These are phyloP conservation scores for Neurospora intermedia DNA, from an alignment of 495 filamentous ascomycete genomes.

Conservation along the genomic window DNA sequence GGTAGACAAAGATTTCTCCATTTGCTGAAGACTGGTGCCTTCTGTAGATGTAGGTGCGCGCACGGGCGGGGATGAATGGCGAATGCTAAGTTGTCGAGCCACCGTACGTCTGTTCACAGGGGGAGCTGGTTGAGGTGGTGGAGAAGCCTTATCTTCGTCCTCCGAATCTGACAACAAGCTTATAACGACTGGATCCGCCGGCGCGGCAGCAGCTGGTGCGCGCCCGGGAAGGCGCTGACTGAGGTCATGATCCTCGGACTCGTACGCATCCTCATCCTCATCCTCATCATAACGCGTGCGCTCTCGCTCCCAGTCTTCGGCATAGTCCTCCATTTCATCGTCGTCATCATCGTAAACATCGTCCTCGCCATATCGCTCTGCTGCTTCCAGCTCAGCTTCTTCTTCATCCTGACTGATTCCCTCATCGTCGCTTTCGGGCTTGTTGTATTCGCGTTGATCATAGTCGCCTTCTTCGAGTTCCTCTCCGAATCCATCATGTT, in stretches of 20 bases:
- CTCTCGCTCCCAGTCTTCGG: constrained; percentile 16
- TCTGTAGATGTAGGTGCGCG: not conserved
- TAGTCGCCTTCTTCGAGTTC: constrained; percentile 22
- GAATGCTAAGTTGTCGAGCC: not conserved
- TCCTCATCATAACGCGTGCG: constrained; percentile 18
- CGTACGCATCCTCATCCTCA: constrained; percentile 5
- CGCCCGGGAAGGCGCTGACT: constrained; percentile 1
- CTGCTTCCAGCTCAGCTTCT: constrained; percentile 26
- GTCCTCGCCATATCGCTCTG: constrained; percentile 27
- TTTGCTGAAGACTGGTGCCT: not conserved
- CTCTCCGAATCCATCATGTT: constrained; percentile 17
- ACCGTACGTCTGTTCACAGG: not conserved
- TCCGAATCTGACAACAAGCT: constrained; percentile 30
- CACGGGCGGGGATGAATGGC: not conserved
- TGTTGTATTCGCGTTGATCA: constrained; percentile 18
- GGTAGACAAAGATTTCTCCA: not conserved
- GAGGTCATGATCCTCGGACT: constrained; percentile 17
- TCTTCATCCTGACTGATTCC: constrained; percentile 28
- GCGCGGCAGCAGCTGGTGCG: not conserved
- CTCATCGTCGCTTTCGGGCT: constrained; percentile 22
- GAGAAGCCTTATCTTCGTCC: constrained; percentile 15
- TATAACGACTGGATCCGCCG: constrained; percentile 21
- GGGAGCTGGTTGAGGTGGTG: not conserved
- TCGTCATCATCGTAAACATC: constrained; percentile 27
- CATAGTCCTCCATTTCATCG: constrained; percentile 12